Evolutionary conservation across 1,284 basidiomycete genomes (phyloP), one percentile per base, ranked within the genome.

Genomic region (Ustilago sp.): DNA sequence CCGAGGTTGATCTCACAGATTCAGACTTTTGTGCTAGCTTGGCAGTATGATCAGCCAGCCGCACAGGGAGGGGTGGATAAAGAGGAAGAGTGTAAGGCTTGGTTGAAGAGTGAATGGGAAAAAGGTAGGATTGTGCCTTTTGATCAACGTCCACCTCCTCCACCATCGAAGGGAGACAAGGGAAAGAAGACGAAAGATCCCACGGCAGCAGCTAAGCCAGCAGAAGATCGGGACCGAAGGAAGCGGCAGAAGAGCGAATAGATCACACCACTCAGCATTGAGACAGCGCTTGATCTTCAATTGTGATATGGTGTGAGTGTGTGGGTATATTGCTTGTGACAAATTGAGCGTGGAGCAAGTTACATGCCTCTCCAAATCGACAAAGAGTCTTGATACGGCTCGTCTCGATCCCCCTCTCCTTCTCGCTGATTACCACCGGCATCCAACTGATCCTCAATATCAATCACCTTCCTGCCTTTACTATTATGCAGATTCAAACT

Each of bases 171-270:
- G 38, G 68, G 50, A 5, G 60, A 80, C 5, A 73, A 71, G 63
- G 71, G 23, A 4, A 73, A 76, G 69, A 63, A 67, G 63, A 68
- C 70, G 56, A 58, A 69, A 34, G 63, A 55, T n/a, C 1, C 51
- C 19, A 43, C 52, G 3, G 45, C 32, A 13, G 12, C 56, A 17
- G 17, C 38, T n/a, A 45, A 34, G 32, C 11, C 39, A 12, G 45
- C 8, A 34, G 61, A 56, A 6, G 59, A 52, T 3, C 41, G 11
- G 1, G 71, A 73, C 19, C 53, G 63, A 15, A 55, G 69, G 41
- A 80, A 81, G 58, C 61, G 74, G 23, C 69, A 77, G 59, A 79
- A 79, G 71, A 81, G 79, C 52, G 77, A 79, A 48, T 73, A 61
- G 23, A 73, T 9, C 36, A 31, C 35, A 51, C 17, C 47, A 48